Evolutionary conservation across 2,329 filamentous ascomycete genomes (phyloP).

Genomic region (Alternaria alternata): DNA sequence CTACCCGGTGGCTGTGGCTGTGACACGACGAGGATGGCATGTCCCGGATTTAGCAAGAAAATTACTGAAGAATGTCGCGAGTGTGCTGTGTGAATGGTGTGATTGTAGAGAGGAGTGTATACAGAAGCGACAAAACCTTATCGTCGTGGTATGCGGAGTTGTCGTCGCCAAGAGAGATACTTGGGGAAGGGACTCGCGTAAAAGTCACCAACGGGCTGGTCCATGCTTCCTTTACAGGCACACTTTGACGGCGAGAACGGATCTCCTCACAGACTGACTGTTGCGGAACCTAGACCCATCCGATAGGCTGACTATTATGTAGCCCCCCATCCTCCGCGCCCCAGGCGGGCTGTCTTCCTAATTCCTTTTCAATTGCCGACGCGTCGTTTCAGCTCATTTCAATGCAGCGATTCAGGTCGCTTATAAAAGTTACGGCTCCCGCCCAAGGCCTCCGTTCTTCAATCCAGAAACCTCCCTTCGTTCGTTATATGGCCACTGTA

Average conservation of each 20-base stretch:
- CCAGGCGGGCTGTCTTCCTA: conserved; percentile 32
- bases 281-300: conserved; percentile 26
- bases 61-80: background rate
- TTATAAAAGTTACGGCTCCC: conserved; percentile 46
- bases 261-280: conserved; percentile 20
- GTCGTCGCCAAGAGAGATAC: background rate
- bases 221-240: conserved; percentile 19
- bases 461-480: conserved; percentile 24
- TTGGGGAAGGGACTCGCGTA: conserved; percentile 14
- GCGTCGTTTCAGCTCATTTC: conserved; percentile 39
- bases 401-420: conserved; percentile 46
- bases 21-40: conserved; percentile 8
- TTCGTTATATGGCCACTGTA: conserved; percentile 47
- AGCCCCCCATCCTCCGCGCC: conserved; percentile 24
- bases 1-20: conserved; percentile 18
- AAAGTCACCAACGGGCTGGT: conserved; percentile 10
- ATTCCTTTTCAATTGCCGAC: conserved; percentile 45
- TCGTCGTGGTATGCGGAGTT: background rate
- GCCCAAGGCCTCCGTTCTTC: conserved; percentile 26
- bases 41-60: background rate
- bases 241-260: conserved; percentile 23
- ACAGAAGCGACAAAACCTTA: background rate
- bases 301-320: conserved; percentile 38
- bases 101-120: too few species aligned
- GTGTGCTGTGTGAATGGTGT: too few species aligned